Conservation (phyloP, 345 rosid species). For the Linum tenue region DNA sequence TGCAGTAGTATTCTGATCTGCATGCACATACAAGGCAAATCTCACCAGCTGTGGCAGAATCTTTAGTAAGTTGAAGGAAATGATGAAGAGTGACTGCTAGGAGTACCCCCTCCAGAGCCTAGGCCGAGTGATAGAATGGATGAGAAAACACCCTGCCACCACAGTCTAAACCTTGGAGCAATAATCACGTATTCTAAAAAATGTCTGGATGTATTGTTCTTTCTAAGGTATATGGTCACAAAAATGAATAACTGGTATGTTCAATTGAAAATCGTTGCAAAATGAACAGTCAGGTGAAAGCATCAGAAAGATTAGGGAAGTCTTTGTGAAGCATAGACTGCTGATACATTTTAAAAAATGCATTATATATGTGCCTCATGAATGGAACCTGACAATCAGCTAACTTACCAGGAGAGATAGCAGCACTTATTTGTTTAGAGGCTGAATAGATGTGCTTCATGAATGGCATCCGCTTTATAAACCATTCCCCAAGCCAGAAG, state of each 20-base stretch:
- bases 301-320: neutral
- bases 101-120: neutral
- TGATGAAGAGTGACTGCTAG: neutral
- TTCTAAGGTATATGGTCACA: no score
- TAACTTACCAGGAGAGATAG: conserved; percentile 55
- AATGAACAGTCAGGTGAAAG: neutral
- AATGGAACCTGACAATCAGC: neutral
- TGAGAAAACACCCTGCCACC: no score
- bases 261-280: neutral
- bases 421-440: conserved; percentile 69
- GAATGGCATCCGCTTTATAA: conserved; percentile 60
- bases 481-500: conserved; percentile 66
- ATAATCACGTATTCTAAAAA: no score
- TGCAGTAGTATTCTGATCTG: conserved; percentile 91
- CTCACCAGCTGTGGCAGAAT: neutral
- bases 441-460: conserved; percentile 62
- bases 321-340: conserved; percentile 10
- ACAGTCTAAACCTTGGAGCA: no score
- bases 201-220: no score
- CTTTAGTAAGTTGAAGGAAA: neutral
- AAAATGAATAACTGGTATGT: no score
- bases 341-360: conserved; percentile 6
- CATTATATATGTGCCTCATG: neutral
- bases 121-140: neutral
- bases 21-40: neutral